Percentiles rank a stretch among this genome's conserved stretches.
Evolutionary conservation across 768 basidiomycete species (phyloP).

Genomic region (Tricholoma saponaceum): DNA sequence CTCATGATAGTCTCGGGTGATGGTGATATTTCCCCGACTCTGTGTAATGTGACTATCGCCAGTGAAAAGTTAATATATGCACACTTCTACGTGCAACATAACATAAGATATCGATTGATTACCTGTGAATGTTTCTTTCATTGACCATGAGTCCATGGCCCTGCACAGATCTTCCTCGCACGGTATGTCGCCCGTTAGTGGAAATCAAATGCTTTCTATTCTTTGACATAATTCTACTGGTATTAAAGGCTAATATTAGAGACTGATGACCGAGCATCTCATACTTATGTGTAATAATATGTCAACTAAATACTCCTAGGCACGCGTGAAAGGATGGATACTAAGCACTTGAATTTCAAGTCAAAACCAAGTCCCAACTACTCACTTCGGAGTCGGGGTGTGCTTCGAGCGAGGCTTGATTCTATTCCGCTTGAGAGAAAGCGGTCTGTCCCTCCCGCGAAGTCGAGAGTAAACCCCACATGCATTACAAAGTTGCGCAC

Average conservation of each 20-base stretch:
- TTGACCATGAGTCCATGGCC: too few species aligned
- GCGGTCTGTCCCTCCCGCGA: conserved; percentile 41
- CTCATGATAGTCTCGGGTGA: too few species aligned
- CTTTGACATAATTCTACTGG: too few species aligned
- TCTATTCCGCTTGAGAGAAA: conserved; percentile 42
- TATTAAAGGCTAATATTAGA: background rate
- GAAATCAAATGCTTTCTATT: too few species aligned
- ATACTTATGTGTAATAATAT: background rate
- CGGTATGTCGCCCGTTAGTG: too few species aligned
- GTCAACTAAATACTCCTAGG: background rate
- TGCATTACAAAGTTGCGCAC: conserved; percentile 47
- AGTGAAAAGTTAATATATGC: too few species aligned
- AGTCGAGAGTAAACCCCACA: conserved; percentile 47
- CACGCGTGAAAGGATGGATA: background rate
- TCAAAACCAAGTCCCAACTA: background rate
- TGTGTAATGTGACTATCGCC: too few species aligned
- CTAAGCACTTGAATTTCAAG: background rate
- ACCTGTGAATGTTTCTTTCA: too few species aligned
- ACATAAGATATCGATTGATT: too few species aligned
- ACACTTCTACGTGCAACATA: too few species aligned
- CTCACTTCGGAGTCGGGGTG: conserved; percentile 17
- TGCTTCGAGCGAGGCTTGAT: conserved; percentile 49
- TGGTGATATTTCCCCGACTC: too few species aligned
- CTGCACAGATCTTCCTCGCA: too few species aligned
- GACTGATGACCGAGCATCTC: background rate